Base-by-base conservation (phyloP, 208 protist species). In the Blastocrithidia nonstop region DNA sequence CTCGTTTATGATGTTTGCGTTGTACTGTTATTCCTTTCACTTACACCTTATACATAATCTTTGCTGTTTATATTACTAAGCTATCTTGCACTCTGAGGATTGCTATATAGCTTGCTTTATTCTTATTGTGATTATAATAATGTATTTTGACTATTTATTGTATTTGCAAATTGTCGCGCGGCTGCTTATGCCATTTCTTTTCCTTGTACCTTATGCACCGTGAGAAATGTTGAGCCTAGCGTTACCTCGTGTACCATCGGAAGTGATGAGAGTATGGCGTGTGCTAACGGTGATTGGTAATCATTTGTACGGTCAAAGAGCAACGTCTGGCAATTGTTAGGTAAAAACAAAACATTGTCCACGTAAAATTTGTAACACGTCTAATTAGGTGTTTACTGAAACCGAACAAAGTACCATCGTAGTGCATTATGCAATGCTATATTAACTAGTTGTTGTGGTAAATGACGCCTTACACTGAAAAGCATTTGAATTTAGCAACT, bases 211-310 rank as follows among this genome's bases (percentile, higher is more conserved):
- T 76, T 71, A 19, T 66, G 59, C 40, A 93, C 79, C 16, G 83
- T 93, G 33, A 93, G 62, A 49, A 93, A 93, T 27, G 49, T 41
- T 6, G 19, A 15, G 4, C 78, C 79, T 21, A 93, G 61, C 0
- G 83, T 88, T 11, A 93, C 83, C 56, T 88, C 83, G 66, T 93
- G 73, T 33, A 93, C 73, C 78, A 88, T 88, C 6, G 83, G 83
- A 31, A 93, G 53, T 13, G 62, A 57, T 13, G 60, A 41, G 17
- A 93, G 57, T 35, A 93, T 40, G 0, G 62, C 43, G 26, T 72
- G 63, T 8, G 83, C 83, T n/a, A 93, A 55, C 1, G 83, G 69
- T 1, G 74, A 86, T 39, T 87, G 72, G 45, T 83, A 72, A 32
- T 61, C 71, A 57, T 86, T 92, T 9, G 57, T 54, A 32, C 72